Percentiles rank a stretch among this genome's conserved stretches.
phyloP scores from a whole-genome alignment of 2,329 filamentous ascomycete species.

The Diaporthe amygdali region DNA sequence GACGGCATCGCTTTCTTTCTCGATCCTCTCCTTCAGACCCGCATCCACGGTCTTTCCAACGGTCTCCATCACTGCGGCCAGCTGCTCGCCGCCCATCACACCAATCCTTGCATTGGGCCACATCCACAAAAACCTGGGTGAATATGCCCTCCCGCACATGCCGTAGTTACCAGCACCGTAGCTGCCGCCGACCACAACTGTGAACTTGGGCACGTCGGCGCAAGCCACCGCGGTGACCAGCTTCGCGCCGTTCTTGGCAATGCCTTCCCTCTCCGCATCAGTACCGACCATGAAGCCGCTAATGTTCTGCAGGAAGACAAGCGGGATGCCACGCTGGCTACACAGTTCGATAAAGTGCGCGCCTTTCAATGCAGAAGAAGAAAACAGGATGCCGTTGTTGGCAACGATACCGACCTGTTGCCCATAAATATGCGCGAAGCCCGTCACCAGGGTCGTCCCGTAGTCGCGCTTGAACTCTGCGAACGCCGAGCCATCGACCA shows the following conservation, averaged over 20 bases:
- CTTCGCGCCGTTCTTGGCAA: slow-evolving; percentile 97
- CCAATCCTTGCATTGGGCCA: slow-evolving; percentile 97
- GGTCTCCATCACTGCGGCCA: slow-evolving; percentile 91
- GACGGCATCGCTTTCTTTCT: slow-evolving; percentile 85
- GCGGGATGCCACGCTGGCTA: slow-evolving; percentile 84
- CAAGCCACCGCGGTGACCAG: slow-evolving; percentile 94
- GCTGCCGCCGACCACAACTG: slow-evolving; percentile 90
- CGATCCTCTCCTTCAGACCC: slow-evolving; percentile 81
- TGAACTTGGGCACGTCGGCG: slow-evolving; percentile 94
- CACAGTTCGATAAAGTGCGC: slow-evolving; percentile 98
- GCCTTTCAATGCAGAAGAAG: slow-evolving; percentile 86
- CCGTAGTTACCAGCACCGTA: slow-evolving; percentile 97
- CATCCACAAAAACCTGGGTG: slow-evolving; percentile 91
- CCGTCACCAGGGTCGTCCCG: slow-evolving; percentile 86
- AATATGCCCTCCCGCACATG: slow-evolving; percentile 95
- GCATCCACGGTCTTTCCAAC: slow-evolving; percentile 86
- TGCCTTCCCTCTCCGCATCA: slow-evolving; percentile 90
- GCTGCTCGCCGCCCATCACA: slow-evolving; percentile 95
- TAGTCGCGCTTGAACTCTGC: slow-evolving; percentile 95
- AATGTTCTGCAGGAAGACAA: slow-evolving; percentile 97
- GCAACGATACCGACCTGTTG: slow-evolving; percentile 91
- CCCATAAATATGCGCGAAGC: slow-evolving; percentile 89
- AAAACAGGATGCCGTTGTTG: slow-evolving; percentile 96
- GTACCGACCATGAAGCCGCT: slow-evolving; percentile 97
- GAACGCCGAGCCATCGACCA: slow-evolving; percentile 90